Evolutionary conservation across 2,329 filamentous ascomycete species (phyloP).

Genomic region (Mariannaea elegans): DNA sequence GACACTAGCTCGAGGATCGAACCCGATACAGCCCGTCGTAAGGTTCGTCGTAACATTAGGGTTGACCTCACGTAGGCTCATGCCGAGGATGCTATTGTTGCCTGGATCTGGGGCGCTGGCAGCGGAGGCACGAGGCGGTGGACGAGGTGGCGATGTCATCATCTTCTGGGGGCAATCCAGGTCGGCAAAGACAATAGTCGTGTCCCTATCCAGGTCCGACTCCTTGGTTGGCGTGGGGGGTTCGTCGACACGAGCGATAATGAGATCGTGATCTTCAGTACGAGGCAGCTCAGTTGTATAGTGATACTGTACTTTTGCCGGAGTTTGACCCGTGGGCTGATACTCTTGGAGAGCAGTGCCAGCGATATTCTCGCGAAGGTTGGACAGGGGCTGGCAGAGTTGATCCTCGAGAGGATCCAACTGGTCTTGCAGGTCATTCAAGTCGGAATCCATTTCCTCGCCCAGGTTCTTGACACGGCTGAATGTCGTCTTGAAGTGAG

Average conservation of each 20-base stretch:
- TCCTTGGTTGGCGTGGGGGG: slow-evolving; percentile 32
- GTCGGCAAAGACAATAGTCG: slow-evolving; percentile 55
- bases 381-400: slow-evolving; percentile 74
- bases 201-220: slow-evolving; percentile 46
- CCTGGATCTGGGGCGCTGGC: slow-evolving; percentile 39
- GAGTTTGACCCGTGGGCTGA: slow-evolving; percentile 84
- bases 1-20: slow-evolving; percentile 55
- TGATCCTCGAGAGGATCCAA: slow-evolving; percentile 68
- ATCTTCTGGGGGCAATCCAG: slow-evolving; percentile 37
- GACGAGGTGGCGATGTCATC: slow-evolving; percentile 44
- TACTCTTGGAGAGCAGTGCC: slow-evolving; percentile 79
- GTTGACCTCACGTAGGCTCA: slow-evolving; percentile 65
- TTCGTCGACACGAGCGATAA: slow-evolving; percentile 54
- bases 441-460: slow-evolving; percentile 70
- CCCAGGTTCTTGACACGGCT: slow-evolving; percentile 75
- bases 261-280: slow-evolving; percentile 63
- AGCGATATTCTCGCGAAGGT: slow-evolving; percentile 75
- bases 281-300: slow-evolving; percentile 82
- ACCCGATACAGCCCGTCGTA: slow-evolving; percentile 47
- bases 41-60: slow-evolving; percentile 58
- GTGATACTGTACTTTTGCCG: slow-evolving; percentile 81
- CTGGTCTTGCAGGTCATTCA: slow-evolving; percentile 64
- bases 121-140: slow-evolving; percentile 42
- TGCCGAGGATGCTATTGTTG: slow-evolving; percentile 46
- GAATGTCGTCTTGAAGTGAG: slow-evolving; percentile 75